Percentiles rank a stretch among this genome's conserved stretches.
Conservation (phyloP, 1,284 basidiomycete species). For the Naganishia albida region DNA sequence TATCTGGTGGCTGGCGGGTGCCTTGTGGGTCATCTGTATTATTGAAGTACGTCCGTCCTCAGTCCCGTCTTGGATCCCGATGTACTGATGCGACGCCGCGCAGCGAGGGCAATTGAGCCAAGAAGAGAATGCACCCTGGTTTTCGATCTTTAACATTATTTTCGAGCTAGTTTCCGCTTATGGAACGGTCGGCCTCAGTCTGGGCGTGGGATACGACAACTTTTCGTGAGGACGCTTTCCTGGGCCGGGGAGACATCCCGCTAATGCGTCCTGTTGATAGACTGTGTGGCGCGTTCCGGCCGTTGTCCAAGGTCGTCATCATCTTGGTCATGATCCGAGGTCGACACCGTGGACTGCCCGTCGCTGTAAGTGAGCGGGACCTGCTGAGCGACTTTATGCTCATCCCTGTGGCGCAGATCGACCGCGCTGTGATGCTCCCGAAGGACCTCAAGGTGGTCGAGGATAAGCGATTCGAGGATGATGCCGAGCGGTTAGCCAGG, state of each 20-base stretch:
- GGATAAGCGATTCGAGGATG: conserved; percentile 46
- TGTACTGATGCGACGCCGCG: background rate
- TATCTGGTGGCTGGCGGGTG: conserved; percentile 84
- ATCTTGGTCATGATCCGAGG: conserved; percentile 88
- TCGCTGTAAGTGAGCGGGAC: conserved; percentile 69
- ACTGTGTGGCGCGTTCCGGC: conserved; percentile 73
- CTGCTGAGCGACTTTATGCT: background rate
- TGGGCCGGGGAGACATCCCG: background rate
- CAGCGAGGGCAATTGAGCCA: conserved; percentile 65
- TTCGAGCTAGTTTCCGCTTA: conserved; percentile 74
- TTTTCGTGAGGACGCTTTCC: conserved; percentile 41
- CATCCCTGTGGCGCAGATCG: conserved; percentile 39
- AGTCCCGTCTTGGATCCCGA: conserved; percentile 10
- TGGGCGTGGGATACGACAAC: conserved; percentile 66
- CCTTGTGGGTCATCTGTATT: conserved; percentile 79
- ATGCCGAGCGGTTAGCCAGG: conserved; percentile 42
- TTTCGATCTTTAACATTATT: conserved; percentile 72
- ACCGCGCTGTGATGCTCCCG: conserved; percentile 54
- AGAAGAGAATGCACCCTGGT: conserved; percentile 62
- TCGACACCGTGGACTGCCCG: conserved; percentile 82
- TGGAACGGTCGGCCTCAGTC: conserved; percentile 82
- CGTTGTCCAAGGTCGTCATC: conserved; percentile 83
- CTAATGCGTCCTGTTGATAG: conserved; percentile 58
- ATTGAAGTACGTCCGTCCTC: conserved; percentile 66
- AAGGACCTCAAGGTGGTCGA: conserved; percentile 49